Evolutionary conservation across 208 protist species (phyloP).

Genomic region (Crithidia mellificae): DNA sequence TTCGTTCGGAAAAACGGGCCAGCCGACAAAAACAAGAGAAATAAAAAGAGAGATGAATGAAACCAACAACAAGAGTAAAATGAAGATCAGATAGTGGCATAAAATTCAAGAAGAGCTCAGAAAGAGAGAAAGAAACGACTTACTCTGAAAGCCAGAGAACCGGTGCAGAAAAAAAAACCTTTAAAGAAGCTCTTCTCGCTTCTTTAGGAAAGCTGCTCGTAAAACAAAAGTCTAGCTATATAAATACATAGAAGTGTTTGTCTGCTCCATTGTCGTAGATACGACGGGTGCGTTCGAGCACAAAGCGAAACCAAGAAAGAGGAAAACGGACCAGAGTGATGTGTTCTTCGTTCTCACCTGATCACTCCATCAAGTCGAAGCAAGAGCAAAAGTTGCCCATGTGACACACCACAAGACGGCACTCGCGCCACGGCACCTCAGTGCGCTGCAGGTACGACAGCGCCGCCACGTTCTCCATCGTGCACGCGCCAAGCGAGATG

Average conservation of each 20-base stretch:
- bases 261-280: too few relatives aligned
- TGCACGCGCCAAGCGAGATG: conserved; percentile 74
- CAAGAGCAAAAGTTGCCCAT: conserved; percentile 84
- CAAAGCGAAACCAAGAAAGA: too few relatives aligned
- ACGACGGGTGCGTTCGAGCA: too few relatives aligned
- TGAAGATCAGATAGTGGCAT: not conserved
- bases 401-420: conserved; percentile 71
- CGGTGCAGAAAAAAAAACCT: too few relatives aligned
- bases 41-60: too few relatives aligned
- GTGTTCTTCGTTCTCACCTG: not conserved
- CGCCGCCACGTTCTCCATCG: conserved; percentile 32
- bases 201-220: too few relatives aligned
- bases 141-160: too few relatives aligned
- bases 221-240: too few relatives aligned
- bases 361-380: conserved; percentile 64
- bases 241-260: too few relatives aligned
- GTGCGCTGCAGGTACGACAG: conserved; percentile 59
- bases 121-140: not conserved
- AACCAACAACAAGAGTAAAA: not conserved
- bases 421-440: conserved; percentile 61
- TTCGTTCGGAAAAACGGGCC: too few relatives aligned
- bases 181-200: too few relatives aligned
- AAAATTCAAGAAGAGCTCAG: not conserved
- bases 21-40: not conserved
- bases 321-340: not conserved